Base-by-base conservation (phyloP, 768 basidiomycete genomes). In the Pisolithus microcarpus region DNA sequence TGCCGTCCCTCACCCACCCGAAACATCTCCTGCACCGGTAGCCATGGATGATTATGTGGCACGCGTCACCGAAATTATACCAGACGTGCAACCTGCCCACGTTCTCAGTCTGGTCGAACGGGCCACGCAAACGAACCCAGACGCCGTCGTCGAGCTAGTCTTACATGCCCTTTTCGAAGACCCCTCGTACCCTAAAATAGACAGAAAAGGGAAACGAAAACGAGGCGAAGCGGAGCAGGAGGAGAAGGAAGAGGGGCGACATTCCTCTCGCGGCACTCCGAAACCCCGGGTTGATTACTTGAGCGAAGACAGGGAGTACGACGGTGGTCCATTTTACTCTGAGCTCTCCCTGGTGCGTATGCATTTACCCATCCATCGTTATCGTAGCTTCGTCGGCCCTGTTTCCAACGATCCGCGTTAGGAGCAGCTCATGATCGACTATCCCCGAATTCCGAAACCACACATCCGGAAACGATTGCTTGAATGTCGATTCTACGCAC, bases 101-200 rank as follows among this genome's bases (percentile, higher is more conserved):
- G 76, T 75, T 11, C 60, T 72, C 21, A 54, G 62, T 1, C 77
- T 87, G 30, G 60, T 87, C 28, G 65, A 72, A 36, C 60, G 72
- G 40, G 68, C 76, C 53, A 61, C 76, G 26, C 65, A 70, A 4
- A 57, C 65, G 4, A 68, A 70, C 1, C 57, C 56, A 16, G 45
- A n/a, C 9, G 58, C 62, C 28, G 74, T 78, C 38, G 71, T 80
- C 36, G 77, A 84, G 58, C 64, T 66, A 6, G 76, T 85, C 0
- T 55, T 91, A 8, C 79, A 85, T 46, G 57, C 66, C 7, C 72
- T 90, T 0, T 78, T 89, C 46, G 87, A 89, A 53, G 70, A 81
- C 51, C 68, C 77, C 0, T 58, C 64, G 13, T 87, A 87, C 57
- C 85, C 86, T 0, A 81, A 73, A 52, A 65, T 71, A 4, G 71